Percentiles rank a stretch among this genome's conserved stretches.
These are phyloP conservation scores for Tritrichomonas foetus DNA, from an alignment of 208 protist species.

Conservation along the genomic window DNA sequence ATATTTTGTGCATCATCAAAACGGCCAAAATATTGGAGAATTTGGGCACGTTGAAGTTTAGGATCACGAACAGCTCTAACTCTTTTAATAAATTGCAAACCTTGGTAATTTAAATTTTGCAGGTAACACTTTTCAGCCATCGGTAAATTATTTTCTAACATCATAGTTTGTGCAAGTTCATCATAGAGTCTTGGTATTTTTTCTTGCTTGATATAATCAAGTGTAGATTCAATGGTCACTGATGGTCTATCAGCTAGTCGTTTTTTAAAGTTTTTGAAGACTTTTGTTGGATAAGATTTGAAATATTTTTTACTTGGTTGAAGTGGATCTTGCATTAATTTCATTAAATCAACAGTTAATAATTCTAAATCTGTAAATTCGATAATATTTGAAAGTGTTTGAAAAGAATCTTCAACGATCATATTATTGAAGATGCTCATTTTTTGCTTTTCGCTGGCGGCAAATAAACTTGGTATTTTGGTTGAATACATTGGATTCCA, in stretches of 20 bases:
- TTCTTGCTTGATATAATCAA: background rate
- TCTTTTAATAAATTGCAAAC: slow-evolving; percentile 72
- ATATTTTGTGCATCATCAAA: slow-evolving; percentile 88
- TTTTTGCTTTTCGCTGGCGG: slow-evolving; percentile 68
- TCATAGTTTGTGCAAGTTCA: slow-evolving; percentile 77
- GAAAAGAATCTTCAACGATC: slow-evolving; percentile 71
- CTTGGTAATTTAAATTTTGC: slow-evolving; percentile 77
- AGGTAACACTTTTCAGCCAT: slow-evolving; percentile 75
- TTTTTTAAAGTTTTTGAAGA: slow-evolving; percentile 69
- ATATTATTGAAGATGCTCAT: slow-evolving; percentile 70
- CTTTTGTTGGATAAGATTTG: slow-evolving; percentile 73
- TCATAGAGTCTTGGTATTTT: slow-evolving; percentile 74
- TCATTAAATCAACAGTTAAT: slow-evolving; percentile 76
- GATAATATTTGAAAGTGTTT: slow-evolving; percentile 72
- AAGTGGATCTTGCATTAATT: slow-evolving; percentile 79
- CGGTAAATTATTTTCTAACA: slow-evolving; percentile 64
- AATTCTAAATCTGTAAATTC: slow-evolving; percentile 77
- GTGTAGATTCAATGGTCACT: background rate
- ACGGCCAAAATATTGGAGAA: slow-evolving; percentile 80
- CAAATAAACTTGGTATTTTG: slow-evolving; percentile 78
- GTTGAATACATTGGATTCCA: background rate
- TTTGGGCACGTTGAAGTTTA: slow-evolving; percentile 83
- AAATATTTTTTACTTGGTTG: slow-evolving; percentile 71
- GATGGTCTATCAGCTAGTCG: background rate
- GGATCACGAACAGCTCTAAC: slow-evolving; percentile 59